Evolutionary conservation across 768 basidiomycete genomes (phyloP), one percentile per base, ranked within the genome.

Genomic region (Fomitopsis serialis): DNA sequence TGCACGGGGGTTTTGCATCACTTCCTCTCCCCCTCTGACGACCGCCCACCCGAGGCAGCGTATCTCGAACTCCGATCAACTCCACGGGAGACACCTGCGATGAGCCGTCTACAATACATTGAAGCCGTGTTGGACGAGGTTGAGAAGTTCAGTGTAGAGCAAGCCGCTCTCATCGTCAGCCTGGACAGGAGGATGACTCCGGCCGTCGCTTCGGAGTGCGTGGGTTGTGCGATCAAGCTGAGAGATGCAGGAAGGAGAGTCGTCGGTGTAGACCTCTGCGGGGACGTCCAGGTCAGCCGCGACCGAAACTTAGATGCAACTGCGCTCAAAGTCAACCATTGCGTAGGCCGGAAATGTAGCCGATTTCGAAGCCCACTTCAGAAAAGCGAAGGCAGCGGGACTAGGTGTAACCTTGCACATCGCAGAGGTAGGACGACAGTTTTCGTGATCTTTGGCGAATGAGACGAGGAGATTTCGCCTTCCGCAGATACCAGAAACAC

Each of bases 31-130:
- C 29, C 29, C 11, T 42, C 48, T 8, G 40, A 35, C 25, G 69
- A 74, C 22, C 56, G 65, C 9, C 36, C 57, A 0, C 74, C 83
- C 0, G 79, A 89, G 50, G 91, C 85, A 54, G 68, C 68, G 3
- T 91, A 91, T 62, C 73, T 94, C 32, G 92, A 93, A 63, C 77
- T 93, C n/a, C 81, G 92, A n/a, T 84, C 83, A 10, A 92, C 87
- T 0, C 92, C 90, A 0, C 77, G 84, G 42, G 70, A 63, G 63
- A 87, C 82, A 0, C 52, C 65, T 0, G 58, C 73, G 4, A 88
- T 92, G 85, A 74, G 72, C 7, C 72, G 82, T 9, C 67, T 74
- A 53, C 65, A 72, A 42, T 94, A 93, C 64, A 68, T 93, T 22
- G 71, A 75, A 36, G 72, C 79, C 1, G 87, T 94, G 0, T 73